Conservation (phyloP, 78 protist genomes). For the Mastigamoeba balamuthi region DNA sequence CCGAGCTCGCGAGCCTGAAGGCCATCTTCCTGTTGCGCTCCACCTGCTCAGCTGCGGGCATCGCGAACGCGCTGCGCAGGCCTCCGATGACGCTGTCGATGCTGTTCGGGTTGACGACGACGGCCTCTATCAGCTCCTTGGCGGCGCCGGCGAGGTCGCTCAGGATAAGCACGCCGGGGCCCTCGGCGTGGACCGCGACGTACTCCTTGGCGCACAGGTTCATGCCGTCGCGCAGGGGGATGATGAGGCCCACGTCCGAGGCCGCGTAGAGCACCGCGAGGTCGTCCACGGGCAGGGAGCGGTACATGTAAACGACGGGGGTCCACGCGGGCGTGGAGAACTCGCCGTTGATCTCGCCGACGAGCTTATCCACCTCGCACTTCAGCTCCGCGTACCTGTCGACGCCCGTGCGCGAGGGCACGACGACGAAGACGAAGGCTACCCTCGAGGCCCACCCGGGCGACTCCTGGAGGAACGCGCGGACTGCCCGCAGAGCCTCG, state of each 20-base stretch:
- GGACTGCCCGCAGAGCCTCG: no score
- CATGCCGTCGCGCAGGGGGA: slow-evolving; percentile 13
- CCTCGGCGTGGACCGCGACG: background rate
- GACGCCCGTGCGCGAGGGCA: no score
- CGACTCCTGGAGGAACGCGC: no score
- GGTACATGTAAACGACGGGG: slow-evolving; percentile 45
- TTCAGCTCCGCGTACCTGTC: no score
- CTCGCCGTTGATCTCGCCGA: slow-evolving; percentile 21
- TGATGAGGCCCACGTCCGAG: background rate
- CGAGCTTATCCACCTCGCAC: slow-evolving; percentile 6
- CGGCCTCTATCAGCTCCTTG: background rate
- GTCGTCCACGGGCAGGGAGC: slow-evolving; percentile 4
- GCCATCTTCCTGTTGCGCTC: background rate
- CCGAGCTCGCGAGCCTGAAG: background rate
- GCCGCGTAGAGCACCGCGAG: slow-evolving; percentile 21
- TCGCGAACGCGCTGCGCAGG: background rate
- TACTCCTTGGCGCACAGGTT: background rate
- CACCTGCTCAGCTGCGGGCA: background rate
- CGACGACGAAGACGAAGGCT: no score
- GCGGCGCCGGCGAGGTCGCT: background rate
- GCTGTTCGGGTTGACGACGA: slow-evolving; percentile 1
- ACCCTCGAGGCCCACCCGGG: no score
- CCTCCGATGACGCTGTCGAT: background rate
- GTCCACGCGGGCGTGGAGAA: slow-evolving; percentile 14
- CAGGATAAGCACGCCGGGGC: background rate